Evolutionary conservation across 192 early-diverging fungal species (phyloP).

Genomic region (Backusella macrospora): DNA sequence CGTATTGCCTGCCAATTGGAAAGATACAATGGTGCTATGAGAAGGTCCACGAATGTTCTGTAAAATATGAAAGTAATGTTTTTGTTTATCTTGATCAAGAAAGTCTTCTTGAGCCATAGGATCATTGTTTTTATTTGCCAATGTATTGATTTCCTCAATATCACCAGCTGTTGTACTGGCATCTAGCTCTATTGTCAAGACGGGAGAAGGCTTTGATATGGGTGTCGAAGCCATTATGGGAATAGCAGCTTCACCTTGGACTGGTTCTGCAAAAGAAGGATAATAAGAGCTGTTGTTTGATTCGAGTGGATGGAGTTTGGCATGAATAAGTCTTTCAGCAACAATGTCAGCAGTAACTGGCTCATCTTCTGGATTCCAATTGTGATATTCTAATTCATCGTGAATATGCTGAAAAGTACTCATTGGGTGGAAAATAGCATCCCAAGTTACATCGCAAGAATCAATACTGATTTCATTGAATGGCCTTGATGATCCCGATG

Average conservation of each 20-base stretch:
- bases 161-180: background rate
- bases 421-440: constrained; percentile 6
- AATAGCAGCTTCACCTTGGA: background rate
- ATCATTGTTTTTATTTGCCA: background rate
- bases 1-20: background rate
- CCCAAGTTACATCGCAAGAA: background rate
- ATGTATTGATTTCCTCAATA: background rate
- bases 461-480: background rate
- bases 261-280: background rate
- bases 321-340: background rate
- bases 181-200: background rate
- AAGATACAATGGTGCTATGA: background rate
- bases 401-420: background rate
- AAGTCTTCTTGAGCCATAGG: background rate
- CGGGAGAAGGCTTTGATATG: background rate
- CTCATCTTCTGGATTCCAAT: background rate
- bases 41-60: constrained; percentile 7
- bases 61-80: background rate
- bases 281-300: background rate
- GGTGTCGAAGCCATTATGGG: background rate
- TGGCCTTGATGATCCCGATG: too few relatives aligned
- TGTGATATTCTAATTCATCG: background rate
- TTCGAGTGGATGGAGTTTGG: background rate
- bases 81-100: background rate
- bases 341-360: background rate